A percentile compares a stretch with the other conserved stretches of the same genome.
phyloP scores from a whole-genome alignment of 2,329 filamentous ascomycete genomes.

The Cladosporium sp. region DNA sequence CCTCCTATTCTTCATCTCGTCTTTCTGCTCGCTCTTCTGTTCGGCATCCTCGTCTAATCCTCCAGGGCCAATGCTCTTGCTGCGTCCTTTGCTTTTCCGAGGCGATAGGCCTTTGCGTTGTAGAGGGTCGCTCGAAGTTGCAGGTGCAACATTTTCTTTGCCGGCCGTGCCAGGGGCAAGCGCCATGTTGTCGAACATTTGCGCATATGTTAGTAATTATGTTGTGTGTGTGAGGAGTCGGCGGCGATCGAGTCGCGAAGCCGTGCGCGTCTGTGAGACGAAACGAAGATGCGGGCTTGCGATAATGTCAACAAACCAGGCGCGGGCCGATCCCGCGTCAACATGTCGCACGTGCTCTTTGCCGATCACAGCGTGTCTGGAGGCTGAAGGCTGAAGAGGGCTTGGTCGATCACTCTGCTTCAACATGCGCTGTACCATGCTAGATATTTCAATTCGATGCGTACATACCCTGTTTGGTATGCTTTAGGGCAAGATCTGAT shows the following conservation, averaged over 20 bases:
- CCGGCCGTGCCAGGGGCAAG: slow-evolving; percentile 22
- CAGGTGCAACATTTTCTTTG: slow-evolving; percentile 39
- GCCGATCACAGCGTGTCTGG: background rate
- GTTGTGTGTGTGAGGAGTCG: background rate
- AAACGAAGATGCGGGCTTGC: slow-evolving; percentile 2
- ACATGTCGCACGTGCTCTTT: background rate
- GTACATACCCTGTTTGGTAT: no score
- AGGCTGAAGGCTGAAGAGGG: background rate
- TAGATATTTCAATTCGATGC: background rate
- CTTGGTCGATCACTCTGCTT: background rate
- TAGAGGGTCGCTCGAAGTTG: slow-evolving; percentile 34
- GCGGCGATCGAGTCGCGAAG: background rate
- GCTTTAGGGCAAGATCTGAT: background rate
- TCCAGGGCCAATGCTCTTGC: slow-evolving; percentile 94
- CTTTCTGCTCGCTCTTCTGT: slow-evolving; percentile 28
- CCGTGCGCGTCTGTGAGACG: background rate
- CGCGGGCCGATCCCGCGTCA: background rate
- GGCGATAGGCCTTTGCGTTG: slow-evolving; percentile 30
- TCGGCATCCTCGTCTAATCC: slow-evolving; percentile 80
- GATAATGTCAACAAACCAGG: slow-evolving; percentile 5
- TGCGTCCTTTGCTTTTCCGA: slow-evolving; percentile 69
- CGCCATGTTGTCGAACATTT: slow-evolving; percentile 24
- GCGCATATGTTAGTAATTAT: slow-evolving; percentile 17
- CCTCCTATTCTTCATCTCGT: slow-evolving; percentile 34
- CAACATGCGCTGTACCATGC: background rate